Percentiles rank a stretch among this genome's conserved stretches.
phyloP scores from a whole-genome alignment of 306 rosid species.

The Sphenostylis stenocarpa region DNA sequence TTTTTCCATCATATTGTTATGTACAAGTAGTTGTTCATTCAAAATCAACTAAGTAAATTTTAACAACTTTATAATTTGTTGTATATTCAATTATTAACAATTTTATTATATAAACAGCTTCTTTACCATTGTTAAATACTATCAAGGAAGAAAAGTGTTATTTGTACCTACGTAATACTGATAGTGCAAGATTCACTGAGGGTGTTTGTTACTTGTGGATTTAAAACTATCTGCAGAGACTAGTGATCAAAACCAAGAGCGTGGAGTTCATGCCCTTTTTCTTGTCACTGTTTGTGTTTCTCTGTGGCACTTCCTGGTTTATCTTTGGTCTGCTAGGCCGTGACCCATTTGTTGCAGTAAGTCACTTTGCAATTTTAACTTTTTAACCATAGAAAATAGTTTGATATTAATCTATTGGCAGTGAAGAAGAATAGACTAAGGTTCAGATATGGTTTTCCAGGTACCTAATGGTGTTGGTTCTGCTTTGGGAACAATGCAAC shows the following conservation, averaged over 20 bases:
- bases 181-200: neutral
- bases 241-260: slow-evolving; percentile 74
- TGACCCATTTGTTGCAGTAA: slow-evolving; percentile 81
- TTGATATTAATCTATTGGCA: neutral
- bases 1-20: neutral
- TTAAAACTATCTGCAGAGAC: slow-evolving; percentile 55
- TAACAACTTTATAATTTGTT: neutral
- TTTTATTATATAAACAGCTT: no score
- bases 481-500: slow-evolving; percentile 66
- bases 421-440: neutral
- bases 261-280: slow-evolving; percentile 96
- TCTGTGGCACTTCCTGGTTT: slow-evolving; percentile 93
- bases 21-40: neutral
- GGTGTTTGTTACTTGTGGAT: neutral
- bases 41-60: neutral
- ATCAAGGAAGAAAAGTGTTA: neutral
- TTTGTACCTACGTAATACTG: neutral
- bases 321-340: slow-evolving; percentile 76
- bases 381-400: neutral
- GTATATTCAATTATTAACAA: neutral
- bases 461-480: slow-evolving; percentile 74
- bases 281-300: slow-evolving; percentile 77
- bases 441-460: slow-evolving; percentile 31
- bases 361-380: slow-evolving; percentile 18
- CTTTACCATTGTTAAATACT: neutral